Base-by-base conservation (phyloP, 768 basidiomycete genomes). In the Suillus sp. region DNA sequence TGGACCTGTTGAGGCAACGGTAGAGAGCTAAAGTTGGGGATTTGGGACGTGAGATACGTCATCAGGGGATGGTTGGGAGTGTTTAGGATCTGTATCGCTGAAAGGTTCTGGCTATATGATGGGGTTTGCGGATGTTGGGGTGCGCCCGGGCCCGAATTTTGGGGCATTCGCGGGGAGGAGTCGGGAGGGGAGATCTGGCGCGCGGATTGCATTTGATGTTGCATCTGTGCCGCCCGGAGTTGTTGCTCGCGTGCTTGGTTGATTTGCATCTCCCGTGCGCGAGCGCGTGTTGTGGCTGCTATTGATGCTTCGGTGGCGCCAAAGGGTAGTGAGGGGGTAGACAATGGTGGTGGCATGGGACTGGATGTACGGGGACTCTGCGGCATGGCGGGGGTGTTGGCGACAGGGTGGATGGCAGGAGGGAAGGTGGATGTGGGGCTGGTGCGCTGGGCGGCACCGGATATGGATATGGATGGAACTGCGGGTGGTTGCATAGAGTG, bases 1-100 rank as follows among this genome's bases (percentile, higher is more conserved):
- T 88, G 88, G 65, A 90, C 69, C 75, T 91, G 88, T 68, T 80
- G 75, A 63, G 78, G 82, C 2, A 79, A 47, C 11, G 87, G 80
- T 62, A 89, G 72, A 22, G 68, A 69, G 65, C 78, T 75, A 66
- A 91, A 91, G 13, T 80, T 80, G 7, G 87, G 89, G 1, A 86
- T 70, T 27, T 75, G 75, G 42, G 79, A 75, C 11, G 77, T 66
- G 77, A 91, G 79, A 67, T 86, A 84, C 62, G 83, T 80, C 73
- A 87, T 73, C 61, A 90, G 77, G 27, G 86, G 85, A 71, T 91
- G 86, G 13, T 64, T 72, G 5, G 85, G 87, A 63, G 72, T 77
- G 63, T 85, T 84, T 69, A 90, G 68, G n/a, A 86, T 72, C 50
- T 79, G 74, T 60, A 78, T 78, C 59, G 70, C 62, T 83, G 81